These are phyloP conservation scores for Capsicum rhomboideum DNA, from an alignment of 257 asterid species.

Conservation along the genomic window DNA sequence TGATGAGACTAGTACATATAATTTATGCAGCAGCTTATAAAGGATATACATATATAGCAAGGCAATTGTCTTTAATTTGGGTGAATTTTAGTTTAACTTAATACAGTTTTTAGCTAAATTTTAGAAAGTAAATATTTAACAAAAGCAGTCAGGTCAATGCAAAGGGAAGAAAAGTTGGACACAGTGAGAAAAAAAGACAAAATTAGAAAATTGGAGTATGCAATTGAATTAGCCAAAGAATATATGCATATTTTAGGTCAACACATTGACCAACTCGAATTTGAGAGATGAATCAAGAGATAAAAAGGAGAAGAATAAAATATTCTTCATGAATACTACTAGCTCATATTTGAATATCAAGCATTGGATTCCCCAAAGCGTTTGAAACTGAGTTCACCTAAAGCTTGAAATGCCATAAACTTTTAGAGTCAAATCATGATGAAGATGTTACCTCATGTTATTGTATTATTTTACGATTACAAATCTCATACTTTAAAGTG, in stretches of 20 bases:
- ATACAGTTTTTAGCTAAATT: background rate
- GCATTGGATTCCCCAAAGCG: background rate
- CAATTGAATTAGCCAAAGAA: no score
- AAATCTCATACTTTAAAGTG: no score
- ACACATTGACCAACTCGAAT: no score
- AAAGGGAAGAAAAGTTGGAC: background rate
- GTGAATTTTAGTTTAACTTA: background rate
- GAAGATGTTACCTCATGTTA: no score
- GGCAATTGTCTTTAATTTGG: background rate
- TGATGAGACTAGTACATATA: background rate
- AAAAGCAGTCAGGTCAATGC: background rate
- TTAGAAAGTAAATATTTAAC: background rate
- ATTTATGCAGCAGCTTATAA: background rate
- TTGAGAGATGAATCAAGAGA: no score
- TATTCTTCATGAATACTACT: no score
- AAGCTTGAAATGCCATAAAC: background rate
- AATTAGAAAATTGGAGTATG: no score
- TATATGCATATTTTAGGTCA: no score
- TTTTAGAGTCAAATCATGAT: background rate
- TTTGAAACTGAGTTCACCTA: background rate
- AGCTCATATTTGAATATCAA: background rate
- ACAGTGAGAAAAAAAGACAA: background rate
- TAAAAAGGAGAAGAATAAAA: no score
- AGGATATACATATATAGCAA: background rate
- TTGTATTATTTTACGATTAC: no score